These are phyloP conservation scores for Trichoderma sp. DNA, from an alignment of 2,329 filamentous ascomycete genomes.

Conservation along the genomic window DNA sequence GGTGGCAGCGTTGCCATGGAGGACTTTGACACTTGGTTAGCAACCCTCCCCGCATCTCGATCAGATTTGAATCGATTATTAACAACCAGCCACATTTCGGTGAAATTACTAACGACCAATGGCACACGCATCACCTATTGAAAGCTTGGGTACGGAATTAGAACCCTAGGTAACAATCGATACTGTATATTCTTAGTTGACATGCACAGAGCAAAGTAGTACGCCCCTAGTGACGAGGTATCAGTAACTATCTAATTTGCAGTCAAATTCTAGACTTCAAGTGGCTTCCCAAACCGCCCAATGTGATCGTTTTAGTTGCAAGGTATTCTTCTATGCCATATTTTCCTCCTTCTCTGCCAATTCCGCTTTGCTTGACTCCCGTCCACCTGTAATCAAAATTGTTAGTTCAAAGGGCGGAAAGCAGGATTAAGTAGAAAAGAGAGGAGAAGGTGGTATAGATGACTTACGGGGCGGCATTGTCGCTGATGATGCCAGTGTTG, in stretches of 20 bases:
- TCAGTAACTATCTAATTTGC: not conserved
- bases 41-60: not conserved
- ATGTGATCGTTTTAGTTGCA: not conserved
- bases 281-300: not conserved
- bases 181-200: not conserved
- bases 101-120: not conserved
- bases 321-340: not conserved
- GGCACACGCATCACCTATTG: not conserved
- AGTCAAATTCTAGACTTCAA: not conserved
- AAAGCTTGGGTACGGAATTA: not conserved
- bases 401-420: not conserved
- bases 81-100: not conserved
- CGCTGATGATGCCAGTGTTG: not conserved
- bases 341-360: not conserved
- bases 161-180: not conserved
- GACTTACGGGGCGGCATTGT: not conserved
- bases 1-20: not conserved
- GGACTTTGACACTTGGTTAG: not conserved
- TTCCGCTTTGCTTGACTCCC: not conserved
- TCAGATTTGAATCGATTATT: not conserved
- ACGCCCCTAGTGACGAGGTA: not conserved
- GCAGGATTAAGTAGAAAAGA: not conserved
- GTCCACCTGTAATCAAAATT: not conserved
- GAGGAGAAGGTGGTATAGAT: not conserved
- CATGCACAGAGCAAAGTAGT: not conserved